Conservation (phyloP, 768 basidiomycete species). For the Podaxis mareebaensis region DNA sequence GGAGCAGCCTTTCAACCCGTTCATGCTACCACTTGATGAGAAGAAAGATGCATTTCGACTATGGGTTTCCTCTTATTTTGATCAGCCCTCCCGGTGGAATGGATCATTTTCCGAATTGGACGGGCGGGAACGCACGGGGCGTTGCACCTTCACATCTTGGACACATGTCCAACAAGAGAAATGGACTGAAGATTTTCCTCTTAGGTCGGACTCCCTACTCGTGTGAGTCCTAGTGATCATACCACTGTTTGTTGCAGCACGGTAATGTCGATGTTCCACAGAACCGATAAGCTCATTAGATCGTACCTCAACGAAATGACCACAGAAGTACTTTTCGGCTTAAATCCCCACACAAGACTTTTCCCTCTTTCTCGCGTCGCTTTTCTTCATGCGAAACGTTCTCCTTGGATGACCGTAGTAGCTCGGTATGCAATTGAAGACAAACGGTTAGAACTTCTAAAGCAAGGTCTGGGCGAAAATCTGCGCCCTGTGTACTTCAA, state of each 20-base stretch:
- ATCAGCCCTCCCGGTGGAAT: not conserved
- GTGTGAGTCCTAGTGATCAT: not conserved
- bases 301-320: not conserved
- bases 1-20: not conserved
- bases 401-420: not conserved
- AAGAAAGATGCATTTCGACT: not conserved
- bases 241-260: not conserved
- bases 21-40: not conserved
- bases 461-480: not conserved
- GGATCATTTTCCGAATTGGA: not conserved
- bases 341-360: not conserved
- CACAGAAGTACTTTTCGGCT: not conserved
- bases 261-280: not conserved
- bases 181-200: not conserved
- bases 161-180: not conserved
- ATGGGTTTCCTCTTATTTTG: not conserved
- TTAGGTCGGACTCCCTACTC: not conserved
- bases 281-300: not conserved
- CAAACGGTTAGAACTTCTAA: not conserved
- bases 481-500: not conserved
- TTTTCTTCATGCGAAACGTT: not conserved
- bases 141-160: not conserved
- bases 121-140: not conserved
- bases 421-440: not conserved
- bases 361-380: not conserved